These are phyloP conservation scores for Moniliophthora roreri DNA, from an alignment of 1,284 basidiomycete species.

Conservation along the genomic window DNA sequence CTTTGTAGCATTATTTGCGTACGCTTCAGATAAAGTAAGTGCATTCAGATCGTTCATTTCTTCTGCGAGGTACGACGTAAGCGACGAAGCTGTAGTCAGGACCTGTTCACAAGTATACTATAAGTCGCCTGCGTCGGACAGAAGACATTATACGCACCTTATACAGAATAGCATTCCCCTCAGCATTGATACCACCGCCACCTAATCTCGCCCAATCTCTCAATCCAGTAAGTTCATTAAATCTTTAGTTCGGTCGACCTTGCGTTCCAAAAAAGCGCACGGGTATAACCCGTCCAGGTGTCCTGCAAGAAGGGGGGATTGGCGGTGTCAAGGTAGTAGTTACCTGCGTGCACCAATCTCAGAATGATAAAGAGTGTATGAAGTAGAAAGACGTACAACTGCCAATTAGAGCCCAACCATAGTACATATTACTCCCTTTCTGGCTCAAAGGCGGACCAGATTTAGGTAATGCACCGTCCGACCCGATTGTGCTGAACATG, in stretches of 20 bases:
- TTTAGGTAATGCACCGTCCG: slow-evolving; percentile 52
- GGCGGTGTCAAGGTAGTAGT: slow-evolving; percentile 46
- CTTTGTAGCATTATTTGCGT: slow-evolving; percentile 35
- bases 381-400: slow-evolving; percentile 36
- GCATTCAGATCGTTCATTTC: slow-evolving; percentile 30
- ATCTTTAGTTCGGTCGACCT: slow-evolving; percentile 37
- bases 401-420: slow-evolving; percentile 48
- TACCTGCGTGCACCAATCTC: slow-evolving; percentile 30
- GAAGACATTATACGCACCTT: slow-evolving; percentile 27
- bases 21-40: slow-evolving; percentile 27
- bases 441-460: slow-evolving; percentile 59
- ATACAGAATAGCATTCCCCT: slow-evolving; percentile 47
- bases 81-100: slow-evolving; percentile 41
- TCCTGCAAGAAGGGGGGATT: slow-evolving; percentile 39
- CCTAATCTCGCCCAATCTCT: slow-evolving; percentile 50
- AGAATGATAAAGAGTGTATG: background rate
- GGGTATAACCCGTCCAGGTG: slow-evolving; percentile 46
- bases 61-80: slow-evolving; percentile 40
- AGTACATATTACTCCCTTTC: slow-evolving; percentile 47
- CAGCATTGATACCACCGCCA: slow-evolving; percentile 45
- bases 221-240: slow-evolving; percentile 46
- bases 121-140: background rate
- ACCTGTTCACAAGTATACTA: slow-evolving; percentile 32
- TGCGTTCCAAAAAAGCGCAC: slow-evolving; percentile 44
- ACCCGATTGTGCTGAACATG: slow-evolving; percentile 55